Conservation (phyloP, 1,139 yeast genomes). For the Yamadazyma blattariae region DNA sequence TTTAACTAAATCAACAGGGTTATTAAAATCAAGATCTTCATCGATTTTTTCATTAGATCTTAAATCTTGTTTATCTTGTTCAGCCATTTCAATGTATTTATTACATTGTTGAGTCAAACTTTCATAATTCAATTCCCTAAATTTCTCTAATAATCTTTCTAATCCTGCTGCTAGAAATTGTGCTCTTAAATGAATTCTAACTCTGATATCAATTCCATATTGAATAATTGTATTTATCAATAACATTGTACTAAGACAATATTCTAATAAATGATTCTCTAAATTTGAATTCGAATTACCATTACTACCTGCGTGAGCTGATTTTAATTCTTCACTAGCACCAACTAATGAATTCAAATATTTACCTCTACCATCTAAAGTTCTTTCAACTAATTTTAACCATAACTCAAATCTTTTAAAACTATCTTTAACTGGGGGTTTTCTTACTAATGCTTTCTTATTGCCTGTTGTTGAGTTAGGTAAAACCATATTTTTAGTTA, state of each 20-base stretch:
- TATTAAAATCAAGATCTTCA: constrained; percentile 60
- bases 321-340: constrained; percentile 81
- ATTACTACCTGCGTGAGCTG: constrained; percentile 46
- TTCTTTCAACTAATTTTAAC: constrained; percentile 68
- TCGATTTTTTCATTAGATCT: constrained; percentile 59
- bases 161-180: constrained; percentile 78
- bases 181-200: constrained; percentile 73
- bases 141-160: constrained; percentile 56
- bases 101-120: constrained; percentile 64
- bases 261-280: constrained; percentile 76
- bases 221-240: constrained; percentile 71
- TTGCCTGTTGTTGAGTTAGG: background rate
- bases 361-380: constrained; percentile 84
- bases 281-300: constrained; percentile 16
- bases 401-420: constrained; percentile 79
- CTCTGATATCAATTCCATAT: constrained; percentile 61
- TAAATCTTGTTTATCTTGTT: constrained; percentile 67
- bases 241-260: constrained; percentile 74
- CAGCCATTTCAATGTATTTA: constrained; percentile 63
- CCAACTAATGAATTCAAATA: constrained; percentile 86
- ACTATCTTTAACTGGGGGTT: constrained; percentile 36
- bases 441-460: constrained; percentile 33
- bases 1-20: constrained; percentile 70
- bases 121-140: constrained; percentile 62
- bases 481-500: background rate